Percentiles rank a stretch among this genome's conserved stretches.
Conservation (phyloP, 2,329 filamentous ascomycete species). For the Xylariales sp. region DNA sequence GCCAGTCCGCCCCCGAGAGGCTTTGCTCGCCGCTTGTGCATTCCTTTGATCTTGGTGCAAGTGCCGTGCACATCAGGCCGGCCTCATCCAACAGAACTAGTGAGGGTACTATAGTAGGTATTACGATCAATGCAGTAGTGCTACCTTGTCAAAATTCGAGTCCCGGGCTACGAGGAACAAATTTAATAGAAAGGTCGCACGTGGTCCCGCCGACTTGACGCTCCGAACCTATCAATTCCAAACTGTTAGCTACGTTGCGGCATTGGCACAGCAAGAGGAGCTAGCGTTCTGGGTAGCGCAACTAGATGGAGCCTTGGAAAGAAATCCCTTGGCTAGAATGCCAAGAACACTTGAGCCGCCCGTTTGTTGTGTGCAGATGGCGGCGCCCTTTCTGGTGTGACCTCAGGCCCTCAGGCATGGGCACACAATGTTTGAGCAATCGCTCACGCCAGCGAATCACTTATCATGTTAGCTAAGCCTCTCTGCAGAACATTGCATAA, state of each 20-base stretch:
- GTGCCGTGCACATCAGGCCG: too few species aligned
- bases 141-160: too few species aligned
- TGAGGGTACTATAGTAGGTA: too few species aligned
- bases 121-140: too few species aligned
- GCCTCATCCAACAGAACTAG: too few species aligned
- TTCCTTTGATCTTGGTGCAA: background rate
- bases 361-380: too few species aligned
- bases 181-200: background rate
- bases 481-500: background rate
- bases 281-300: too few species aligned
- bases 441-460: background rate
- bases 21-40: too few species aligned
- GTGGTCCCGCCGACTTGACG: background rate
- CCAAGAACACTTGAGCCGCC: background rate
- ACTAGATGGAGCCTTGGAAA: too few species aligned
- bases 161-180: background rate
- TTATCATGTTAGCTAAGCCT: conserved; percentile 1
- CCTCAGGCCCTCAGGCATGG: too few species aligned
- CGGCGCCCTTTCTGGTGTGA: too few species aligned
- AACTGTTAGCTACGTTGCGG: background rate
- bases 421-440: too few species aligned
- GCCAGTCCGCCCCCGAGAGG: background rate
- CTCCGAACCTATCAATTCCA: conserved; percentile 2
- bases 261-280: background rate
- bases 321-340: background rate